phyloP scores from a whole-genome alignment of 1,284 basidiomycete species.

The Pterulicium gracile region DNA sequence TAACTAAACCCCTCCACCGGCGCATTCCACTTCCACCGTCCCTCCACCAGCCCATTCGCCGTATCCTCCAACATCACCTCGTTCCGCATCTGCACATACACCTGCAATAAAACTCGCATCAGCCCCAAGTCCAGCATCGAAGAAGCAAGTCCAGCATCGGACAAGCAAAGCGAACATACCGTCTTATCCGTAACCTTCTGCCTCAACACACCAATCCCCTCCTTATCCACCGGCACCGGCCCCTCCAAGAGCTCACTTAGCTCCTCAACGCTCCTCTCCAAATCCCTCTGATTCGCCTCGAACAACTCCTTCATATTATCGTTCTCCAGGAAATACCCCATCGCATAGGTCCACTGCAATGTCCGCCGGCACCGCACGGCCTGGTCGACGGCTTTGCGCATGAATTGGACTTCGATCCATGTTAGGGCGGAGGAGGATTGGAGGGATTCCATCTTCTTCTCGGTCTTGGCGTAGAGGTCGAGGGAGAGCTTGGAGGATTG shows the following conservation, averaged over 20 bases:
- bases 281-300: slow-evolving; percentile 94
- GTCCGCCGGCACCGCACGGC: slow-evolving; percentile 88
- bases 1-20: slow-evolving; percentile 60
- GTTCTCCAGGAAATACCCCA: slow-evolving; percentile 90
- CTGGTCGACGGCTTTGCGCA: slow-evolving; percentile 93
- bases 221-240: slow-evolving; percentile 77
- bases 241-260: slow-evolving; percentile 87
- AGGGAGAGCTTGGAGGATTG: slow-evolving; percentile 93
- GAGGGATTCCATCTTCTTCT: slow-evolving; percentile 99
- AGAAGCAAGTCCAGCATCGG: neutral
- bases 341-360: slow-evolving; percentile 99
- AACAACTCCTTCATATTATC: slow-evolving; percentile 94
- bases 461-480: slow-evolving; percentile 88
- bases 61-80: slow-evolving; percentile 95
- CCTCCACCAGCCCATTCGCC: slow-evolving; percentile 82
- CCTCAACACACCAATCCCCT: slow-evolving; percentile 72
- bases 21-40: slow-evolving; percentile 71
- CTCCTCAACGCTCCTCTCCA: slow-evolving; percentile 93
- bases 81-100: slow-evolving; percentile 95
- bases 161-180: slow-evolving; percentile 31
- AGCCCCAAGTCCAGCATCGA: slow-evolving; percentile 5
- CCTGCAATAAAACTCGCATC: slow-evolving; percentile 27
- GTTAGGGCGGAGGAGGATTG: slow-evolving; percentile 85
- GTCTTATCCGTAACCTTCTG: slow-evolving; percentile 94
- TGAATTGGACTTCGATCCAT: slow-evolving; percentile 99